These are phyloP conservation scores for Solanum lignicaule DNA, from an alignment of 257 asterid species.

Conservation along the genomic window DNA sequence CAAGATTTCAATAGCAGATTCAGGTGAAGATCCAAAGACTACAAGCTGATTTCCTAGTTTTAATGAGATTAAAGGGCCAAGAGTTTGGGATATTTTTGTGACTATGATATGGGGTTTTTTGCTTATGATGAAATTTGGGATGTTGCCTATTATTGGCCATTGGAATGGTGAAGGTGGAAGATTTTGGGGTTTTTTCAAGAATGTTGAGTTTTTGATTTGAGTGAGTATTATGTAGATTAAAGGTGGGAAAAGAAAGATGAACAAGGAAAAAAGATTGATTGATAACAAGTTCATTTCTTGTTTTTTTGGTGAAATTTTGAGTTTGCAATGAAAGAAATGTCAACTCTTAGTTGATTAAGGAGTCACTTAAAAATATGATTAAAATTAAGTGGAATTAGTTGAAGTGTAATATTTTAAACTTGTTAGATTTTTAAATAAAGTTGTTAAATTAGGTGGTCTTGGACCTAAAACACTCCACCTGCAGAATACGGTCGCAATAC, in stretches of 20 bases:
- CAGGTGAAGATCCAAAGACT: background rate
- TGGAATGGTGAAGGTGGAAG: background rate
- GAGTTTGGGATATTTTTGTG: background rate
- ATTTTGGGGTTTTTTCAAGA: background rate
- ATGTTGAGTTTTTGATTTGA: background rate
- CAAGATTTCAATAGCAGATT: background rate
- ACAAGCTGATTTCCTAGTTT: background rate
- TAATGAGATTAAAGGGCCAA: background rate
- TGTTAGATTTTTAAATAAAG: background rate
- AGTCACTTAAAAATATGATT: background rate
- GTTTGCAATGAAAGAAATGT: background rate
- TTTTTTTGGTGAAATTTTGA: no score
- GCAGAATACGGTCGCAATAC: rapidly evolving
- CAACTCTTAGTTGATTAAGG: background rate
- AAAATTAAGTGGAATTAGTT: background rate
- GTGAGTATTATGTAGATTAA: no score
- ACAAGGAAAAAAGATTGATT: background rate
- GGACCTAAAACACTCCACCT: no score
- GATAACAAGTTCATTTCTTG: background rate
- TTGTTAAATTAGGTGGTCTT: no score
- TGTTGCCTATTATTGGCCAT: background rate
- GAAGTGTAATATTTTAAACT: background rate
- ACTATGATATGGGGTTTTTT: background rate
- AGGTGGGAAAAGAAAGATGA: background rate
- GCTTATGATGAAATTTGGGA: background rate